phyloP scores from a whole-genome alignment of 2,329 filamentous ascomycete species.

The Metarhizium humberi region DNA sequence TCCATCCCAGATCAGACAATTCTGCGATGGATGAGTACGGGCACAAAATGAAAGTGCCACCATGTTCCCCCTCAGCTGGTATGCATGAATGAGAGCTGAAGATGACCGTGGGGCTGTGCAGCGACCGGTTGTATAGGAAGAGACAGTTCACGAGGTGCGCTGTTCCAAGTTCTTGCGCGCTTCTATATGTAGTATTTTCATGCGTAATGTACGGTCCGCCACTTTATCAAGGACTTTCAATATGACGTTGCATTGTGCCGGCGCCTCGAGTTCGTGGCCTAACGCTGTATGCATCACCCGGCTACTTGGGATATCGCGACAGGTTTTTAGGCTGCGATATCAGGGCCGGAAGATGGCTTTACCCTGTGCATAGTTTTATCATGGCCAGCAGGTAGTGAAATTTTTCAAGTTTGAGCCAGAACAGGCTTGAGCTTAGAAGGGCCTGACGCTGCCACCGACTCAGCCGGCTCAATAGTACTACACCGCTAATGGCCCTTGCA shows the following conservation, averaged over 20 bases:
- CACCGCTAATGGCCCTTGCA: background rate
- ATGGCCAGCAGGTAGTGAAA: background rate
- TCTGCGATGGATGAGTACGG: background rate
- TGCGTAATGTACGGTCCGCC: background rate
- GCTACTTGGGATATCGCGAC: background rate
- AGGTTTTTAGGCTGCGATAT: background rate
- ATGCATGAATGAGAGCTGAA: background rate
- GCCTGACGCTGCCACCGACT: background rate
- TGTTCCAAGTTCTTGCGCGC: background rate
- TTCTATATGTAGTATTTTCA: background rate
- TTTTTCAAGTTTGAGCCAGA: background rate
- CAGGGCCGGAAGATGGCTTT: background rate
- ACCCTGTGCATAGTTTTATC: background rate
- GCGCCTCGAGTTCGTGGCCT: background rate
- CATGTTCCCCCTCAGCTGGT: background rate
- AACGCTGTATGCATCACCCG: background rate
- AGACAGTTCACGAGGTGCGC: background rate
- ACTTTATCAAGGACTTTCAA: background rate
- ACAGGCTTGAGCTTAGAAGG: background rate
- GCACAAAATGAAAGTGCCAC: background rate
- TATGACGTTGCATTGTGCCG: background rate
- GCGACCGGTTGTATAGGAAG: background rate
- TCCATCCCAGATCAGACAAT: too few species aligned
- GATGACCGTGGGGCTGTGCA: background rate
- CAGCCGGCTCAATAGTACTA: background rate